phyloP scores from a whole-genome alignment of 2,329 filamentous ascomycete genomes.

The Fusarium verrucosum region DNA sequence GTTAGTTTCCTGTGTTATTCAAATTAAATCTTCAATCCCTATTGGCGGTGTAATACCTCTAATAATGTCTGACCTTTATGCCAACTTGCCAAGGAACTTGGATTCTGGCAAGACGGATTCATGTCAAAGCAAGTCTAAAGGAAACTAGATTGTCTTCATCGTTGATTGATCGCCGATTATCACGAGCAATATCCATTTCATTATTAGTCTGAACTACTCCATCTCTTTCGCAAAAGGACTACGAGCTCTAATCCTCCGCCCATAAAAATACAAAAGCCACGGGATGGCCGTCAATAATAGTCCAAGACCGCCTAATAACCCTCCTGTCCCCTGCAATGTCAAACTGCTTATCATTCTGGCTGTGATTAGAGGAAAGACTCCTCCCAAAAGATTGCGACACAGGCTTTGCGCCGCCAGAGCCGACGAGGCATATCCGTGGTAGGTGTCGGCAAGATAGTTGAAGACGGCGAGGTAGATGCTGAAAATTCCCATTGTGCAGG shows the following conservation, averaged over 20 bases:
- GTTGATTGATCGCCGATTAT: too few species aligned
- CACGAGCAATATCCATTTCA: too few species aligned
- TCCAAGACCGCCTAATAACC: slow-evolving; percentile 69
- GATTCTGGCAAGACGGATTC: too few species aligned
- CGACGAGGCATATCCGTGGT: slow-evolving; percentile 84
- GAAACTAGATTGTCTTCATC: too few species aligned
- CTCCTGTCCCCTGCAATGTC: slow-evolving; percentile 68
- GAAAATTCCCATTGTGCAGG: slow-evolving; percentile 74
- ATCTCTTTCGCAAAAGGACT: slow-evolving; percentile 65
- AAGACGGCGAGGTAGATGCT: slow-evolving; percentile 77
- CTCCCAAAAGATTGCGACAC: slow-evolving; percentile 84
- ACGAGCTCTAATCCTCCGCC: slow-evolving; percentile 67
- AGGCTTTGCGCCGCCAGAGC: slow-evolving; percentile 89
- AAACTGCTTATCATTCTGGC: slow-evolving; percentile 72
- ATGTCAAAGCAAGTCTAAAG: too few species aligned
- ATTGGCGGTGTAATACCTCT: too few species aligned
- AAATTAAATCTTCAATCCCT: too few species aligned
- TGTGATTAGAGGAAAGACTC: slow-evolving; percentile 83
- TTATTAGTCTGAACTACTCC: neutral
- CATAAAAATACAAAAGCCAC: slow-evolving; percentile 73
- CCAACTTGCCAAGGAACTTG: too few species aligned
- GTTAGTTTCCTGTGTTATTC: too few species aligned
- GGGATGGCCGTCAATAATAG: slow-evolving; percentile 70
- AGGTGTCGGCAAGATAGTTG: slow-evolving; percentile 93
- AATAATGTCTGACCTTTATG: too few species aligned